phyloP scores from a whole-genome alignment of 2,329 filamentous ascomycete species.

The Uncinocarpus reesii region DNA sequence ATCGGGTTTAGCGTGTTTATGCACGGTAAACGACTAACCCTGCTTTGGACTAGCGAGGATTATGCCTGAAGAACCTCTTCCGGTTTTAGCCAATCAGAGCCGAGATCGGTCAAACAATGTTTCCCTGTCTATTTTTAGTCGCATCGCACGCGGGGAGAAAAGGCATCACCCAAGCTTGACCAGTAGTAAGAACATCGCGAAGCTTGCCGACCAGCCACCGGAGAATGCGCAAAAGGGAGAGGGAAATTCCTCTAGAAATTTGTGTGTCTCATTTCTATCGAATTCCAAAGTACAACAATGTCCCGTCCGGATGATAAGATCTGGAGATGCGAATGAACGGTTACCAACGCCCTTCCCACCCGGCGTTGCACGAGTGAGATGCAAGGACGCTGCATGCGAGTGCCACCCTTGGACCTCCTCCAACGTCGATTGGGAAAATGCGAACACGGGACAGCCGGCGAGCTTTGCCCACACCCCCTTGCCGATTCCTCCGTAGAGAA shows the following conservation, averaged over 20 bases:
- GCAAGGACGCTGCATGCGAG: background rate
- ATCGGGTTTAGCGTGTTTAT: slow-evolving; percentile 3
- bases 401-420: background rate
- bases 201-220: background rate
- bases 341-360: background rate
- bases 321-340: background rate
- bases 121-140: slow-evolving; percentile 6
- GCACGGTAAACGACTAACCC: background rate
- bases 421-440: background rate
- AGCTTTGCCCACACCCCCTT: background rate
- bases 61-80: background rate
- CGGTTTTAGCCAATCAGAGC: background rate
- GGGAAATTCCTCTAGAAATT: no score
- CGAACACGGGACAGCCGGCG: background rate
- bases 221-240: background rate
- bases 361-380: background rate
- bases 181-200: background rate
- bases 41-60: background rate
- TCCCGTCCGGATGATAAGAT: background rate
- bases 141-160: background rate
- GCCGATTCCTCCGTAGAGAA: background rate
- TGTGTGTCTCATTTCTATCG: no score
- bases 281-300: background rate
- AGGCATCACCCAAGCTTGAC: background rate
- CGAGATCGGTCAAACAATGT: background rate